phyloP scores from a whole-genome alignment of 345 rosid genomes.

The Melaleuca quinquenervia region DNA sequence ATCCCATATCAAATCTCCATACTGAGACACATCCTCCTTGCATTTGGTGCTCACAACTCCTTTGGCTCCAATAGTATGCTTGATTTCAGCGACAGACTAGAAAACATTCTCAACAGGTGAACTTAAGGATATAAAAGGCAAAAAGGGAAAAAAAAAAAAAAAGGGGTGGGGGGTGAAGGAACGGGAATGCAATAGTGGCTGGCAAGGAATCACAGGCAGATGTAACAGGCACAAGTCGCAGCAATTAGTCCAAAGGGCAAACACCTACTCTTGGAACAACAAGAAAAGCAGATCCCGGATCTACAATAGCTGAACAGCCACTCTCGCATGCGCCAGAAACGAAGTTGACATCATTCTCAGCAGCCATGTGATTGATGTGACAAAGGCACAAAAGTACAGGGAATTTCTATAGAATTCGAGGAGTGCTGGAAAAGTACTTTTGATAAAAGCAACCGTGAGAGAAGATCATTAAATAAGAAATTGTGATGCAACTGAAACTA shows the following conservation, averaged over 20 bases:
- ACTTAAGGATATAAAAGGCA: background rate
- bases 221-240: background rate
- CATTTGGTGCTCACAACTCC: constrained; percentile 62
- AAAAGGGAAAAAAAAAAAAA: no score
- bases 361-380: background rate
- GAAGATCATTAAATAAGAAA: no score
- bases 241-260: no score
- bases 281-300: constrained; percentile 66
- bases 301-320: constrained; percentile 66
- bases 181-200: no score
- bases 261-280: no score
- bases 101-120: background rate
- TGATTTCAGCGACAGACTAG: constrained; percentile 62
- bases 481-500: no score
- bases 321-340: constrained; percentile 35
- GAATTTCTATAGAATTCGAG: no score
- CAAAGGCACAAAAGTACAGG: no score
- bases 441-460: no score
- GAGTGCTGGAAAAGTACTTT: no score
- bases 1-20: constrained; percentile 65
- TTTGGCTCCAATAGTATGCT: constrained; percentile 64
- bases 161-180: no score
- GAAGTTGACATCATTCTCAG: background rate
- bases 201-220: background rate
- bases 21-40: constrained; percentile 52